A percentile compares a stretch with the other conserved stretches of the same genome.
Evolutionary conservation across 352 stramenopile genomes (phyloP).

Genomic region (Blastocystis sp.): DNA sequence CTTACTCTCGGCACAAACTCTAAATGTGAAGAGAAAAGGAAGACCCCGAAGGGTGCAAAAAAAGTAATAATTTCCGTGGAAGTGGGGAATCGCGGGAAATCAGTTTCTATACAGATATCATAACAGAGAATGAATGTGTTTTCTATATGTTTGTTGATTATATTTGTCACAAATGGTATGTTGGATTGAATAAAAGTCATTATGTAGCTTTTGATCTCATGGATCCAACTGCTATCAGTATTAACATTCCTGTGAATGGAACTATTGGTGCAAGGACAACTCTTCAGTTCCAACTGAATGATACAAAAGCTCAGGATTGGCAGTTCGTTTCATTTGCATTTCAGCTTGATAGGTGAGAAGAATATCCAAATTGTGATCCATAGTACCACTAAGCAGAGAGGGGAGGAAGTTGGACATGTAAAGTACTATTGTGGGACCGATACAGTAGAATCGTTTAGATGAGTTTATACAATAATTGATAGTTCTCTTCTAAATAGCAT

Average conservation of each 20-base stretch:
- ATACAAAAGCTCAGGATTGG: background rate
- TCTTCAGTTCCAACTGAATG: background rate
- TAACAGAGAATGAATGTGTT: background rate
- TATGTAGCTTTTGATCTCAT: background rate
- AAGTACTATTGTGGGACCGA: background rate
- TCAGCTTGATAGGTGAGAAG: background rate
- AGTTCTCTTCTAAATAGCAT: background rate
- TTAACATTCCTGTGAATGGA: slow-evolving; percentile 7
- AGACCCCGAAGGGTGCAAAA: background rate
- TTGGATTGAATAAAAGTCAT: background rate
- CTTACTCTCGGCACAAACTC: slow-evolving; percentile 25
- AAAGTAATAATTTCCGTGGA: background rate
- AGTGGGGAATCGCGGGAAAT: background rate
- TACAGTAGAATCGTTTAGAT: slow-evolving; percentile 2
- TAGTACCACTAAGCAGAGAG: background rate
- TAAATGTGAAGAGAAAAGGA: background rate
- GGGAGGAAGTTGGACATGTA: background rate
- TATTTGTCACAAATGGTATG: background rate
- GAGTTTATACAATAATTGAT: background rate
- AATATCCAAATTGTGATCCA: no score
- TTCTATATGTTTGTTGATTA: background rate
- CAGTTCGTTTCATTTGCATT: background rate
- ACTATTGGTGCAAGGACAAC: background rate
- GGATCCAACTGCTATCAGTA: background rate
- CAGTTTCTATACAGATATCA: background rate